Conservation (phyloP, 768 basidiomycete genomes). For the Mycena rosella region DNA sequence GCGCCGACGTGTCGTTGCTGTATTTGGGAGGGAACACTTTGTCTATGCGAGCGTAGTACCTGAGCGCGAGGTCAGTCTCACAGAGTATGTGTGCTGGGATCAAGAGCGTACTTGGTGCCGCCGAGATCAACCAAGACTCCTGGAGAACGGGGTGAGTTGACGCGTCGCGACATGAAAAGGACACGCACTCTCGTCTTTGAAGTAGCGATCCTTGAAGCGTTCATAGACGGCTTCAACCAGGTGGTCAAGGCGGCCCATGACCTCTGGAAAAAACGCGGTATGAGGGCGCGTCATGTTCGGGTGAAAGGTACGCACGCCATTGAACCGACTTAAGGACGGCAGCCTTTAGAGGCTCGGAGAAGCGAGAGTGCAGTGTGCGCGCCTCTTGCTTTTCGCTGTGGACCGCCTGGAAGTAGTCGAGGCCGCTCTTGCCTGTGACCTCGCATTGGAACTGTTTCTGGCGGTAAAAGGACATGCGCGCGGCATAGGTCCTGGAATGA, state of each 20-base stretch:
- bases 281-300: constrained; percentile 32
- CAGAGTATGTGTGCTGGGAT: constrained; percentile 12
- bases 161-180: constrained; percentile 12
- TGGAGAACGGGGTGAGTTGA: constrained; percentile 44
- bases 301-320: constrained; percentile 82
- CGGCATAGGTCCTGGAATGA: constrained; percentile 75
- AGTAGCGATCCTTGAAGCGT: constrained; percentile 97
- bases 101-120: constrained; percentile 79
- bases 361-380: constrained; percentile 88
- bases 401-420: constrained; percentile 95
- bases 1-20: constrained; percentile 58
- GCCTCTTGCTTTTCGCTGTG: constrained; percentile 94
- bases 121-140: constrained; percentile 89
- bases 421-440: constrained; percentile 92
- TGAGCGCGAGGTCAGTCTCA: constrained; percentile 49
- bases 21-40: constrained; percentile 80
- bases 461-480: constrained; percentile 95
- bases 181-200: constrained; percentile 87
- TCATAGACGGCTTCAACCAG: constrained; percentile 96
- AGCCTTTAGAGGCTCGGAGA: constrained; percentile 93
- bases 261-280: constrained; percentile 70
- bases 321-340: constrained; percentile 93
- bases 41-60: constrained; percentile 86
- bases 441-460: constrained; percentile 97
- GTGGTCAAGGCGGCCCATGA: constrained; percentile 95